phyloP scores from a whole-genome alignment of 768 basidiomycete species.

The Tubosaeta sp. region DNA sequence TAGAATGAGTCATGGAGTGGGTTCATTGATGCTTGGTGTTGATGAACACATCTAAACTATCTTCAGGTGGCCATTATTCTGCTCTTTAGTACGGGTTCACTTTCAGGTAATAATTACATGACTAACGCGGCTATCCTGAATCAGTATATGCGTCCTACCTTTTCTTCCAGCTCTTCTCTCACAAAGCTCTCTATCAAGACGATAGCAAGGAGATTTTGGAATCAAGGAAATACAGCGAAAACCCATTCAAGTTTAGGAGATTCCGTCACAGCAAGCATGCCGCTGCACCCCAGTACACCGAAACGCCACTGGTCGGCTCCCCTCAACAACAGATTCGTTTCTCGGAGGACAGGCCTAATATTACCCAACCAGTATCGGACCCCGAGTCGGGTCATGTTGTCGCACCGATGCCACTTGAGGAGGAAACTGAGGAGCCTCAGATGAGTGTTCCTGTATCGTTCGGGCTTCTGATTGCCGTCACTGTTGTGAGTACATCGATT shows the following conservation, averaged over 20 bases:
- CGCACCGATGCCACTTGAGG: constrained; percentile 2
- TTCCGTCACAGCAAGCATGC: constrained; percentile 15
- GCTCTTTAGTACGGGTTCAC: constrained; percentile 56
- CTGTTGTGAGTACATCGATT: constrained; percentile 45
- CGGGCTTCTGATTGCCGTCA: constrained; percentile 50
- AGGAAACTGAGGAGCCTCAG: constrained; percentile 41
- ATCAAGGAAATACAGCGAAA: constrained; percentile 41
- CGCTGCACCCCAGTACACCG: constrained; percentile 1
- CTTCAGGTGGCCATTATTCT: constrained; percentile 69
- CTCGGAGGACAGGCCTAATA: background rate
- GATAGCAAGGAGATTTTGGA: constrained; percentile 32
- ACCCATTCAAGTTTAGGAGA: constrained; percentile 30
- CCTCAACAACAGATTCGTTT: constrained; percentile 2
- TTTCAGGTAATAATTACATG: background rate
- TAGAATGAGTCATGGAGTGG: constrained; percentile 72
- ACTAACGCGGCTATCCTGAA: constrained; percentile 1
- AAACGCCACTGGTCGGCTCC: constrained; percentile 9
- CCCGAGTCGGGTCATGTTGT: constrained; percentile 5
- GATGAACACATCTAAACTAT: constrained; percentile 5
- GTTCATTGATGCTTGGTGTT: constrained; percentile 15
- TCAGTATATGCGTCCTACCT: constrained; percentile 73
- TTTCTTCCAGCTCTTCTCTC: constrained; percentile 77
- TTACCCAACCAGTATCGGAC: constrained; percentile 1
- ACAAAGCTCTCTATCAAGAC: constrained; percentile 63
- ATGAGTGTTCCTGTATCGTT: constrained; percentile 55